Evolutionary conservation across 2,329 filamentous ascomycete genomes (phyloP).

Genomic region (Pseudogymnoascus sp.): DNA sequence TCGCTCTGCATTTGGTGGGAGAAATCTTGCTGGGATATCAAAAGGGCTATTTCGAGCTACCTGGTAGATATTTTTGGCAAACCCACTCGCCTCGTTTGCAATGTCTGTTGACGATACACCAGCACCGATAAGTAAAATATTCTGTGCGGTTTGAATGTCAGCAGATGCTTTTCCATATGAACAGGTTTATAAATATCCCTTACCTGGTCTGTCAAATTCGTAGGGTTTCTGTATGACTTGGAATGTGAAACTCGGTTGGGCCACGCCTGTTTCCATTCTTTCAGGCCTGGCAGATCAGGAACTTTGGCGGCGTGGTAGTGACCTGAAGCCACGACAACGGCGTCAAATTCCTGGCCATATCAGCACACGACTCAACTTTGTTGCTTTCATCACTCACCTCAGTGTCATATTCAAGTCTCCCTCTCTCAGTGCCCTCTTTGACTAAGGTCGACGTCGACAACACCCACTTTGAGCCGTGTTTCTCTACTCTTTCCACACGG

Average conservation of each 20-base stretch:
- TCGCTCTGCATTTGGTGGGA: constrained; percentile 17
- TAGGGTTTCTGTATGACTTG: constrained; percentile 61
- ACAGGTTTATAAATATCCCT: constrained; percentile 36
- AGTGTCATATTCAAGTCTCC: not conserved
- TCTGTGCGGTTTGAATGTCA: constrained; percentile 29
- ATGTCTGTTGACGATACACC: constrained; percentile 43
- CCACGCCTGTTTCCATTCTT: constrained; percentile 47
- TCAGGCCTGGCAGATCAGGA: constrained; percentile 52
- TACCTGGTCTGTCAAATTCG: constrained; percentile 46
- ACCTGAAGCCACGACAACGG: constrained; percentile 57
- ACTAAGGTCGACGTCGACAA: constrained; percentile 16
- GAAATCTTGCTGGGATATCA: constrained; percentile 19
- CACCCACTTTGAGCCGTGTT: constrained; percentile 19
- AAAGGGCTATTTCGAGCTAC: constrained; percentile 20
- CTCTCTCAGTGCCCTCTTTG: constrained; percentile 10
- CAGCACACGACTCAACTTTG: not conserved
- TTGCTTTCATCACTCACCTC: constrained; percentile 13
- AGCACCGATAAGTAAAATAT: constrained; percentile 47
- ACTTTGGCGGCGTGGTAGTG: constrained; percentile 59
- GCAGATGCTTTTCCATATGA: constrained; percentile 17
- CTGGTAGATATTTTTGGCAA: constrained; percentile 24
- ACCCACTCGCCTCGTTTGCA: constrained; percentile 17
- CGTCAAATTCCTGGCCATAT: constrained; percentile 47
- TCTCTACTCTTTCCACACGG: constrained; percentile 20
- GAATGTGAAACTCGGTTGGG: constrained; percentile 55